Evolutionary conservation across 75 land plant species (phyloP).

Genomic region (Cunninghamia lanceolata): DNA sequence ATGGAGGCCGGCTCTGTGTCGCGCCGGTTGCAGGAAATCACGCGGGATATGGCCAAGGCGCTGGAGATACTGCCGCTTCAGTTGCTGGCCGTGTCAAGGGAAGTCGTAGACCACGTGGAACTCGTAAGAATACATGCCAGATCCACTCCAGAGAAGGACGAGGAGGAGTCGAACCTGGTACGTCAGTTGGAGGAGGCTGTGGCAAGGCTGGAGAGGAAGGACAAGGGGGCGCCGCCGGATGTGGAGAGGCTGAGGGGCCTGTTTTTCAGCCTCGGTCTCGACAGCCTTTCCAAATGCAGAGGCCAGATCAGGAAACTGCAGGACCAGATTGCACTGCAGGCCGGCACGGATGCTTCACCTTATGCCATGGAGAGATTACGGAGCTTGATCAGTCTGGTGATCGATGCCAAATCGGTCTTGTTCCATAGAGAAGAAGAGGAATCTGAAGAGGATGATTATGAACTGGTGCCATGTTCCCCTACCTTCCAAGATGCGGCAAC

Average conservation of each 20-base stretch:
- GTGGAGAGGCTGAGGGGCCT: slow-evolving; percentile 18
- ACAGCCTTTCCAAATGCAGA: slow-evolving; percentile 31
- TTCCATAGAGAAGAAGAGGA: background rate
- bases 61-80: slow-evolving; percentile 56
- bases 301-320: slow-evolving; percentile 48
- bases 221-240: slow-evolving; percentile 27
- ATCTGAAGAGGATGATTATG: background rate
- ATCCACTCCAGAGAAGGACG: slow-evolving; percentile 19
- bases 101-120: slow-evolving; percentile 62
- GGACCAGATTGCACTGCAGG: slow-evolving; percentile 30
- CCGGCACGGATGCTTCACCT: slow-evolving; percentile 36
- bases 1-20: slow-evolving; percentile 30
- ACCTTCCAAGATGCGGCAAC: background rate
- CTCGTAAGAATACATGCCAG: too few relatives aligned
- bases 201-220: slow-evolving; percentile 19
- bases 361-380: slow-evolving; percentile 39
- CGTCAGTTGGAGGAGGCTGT: slow-evolving; percentile 38
- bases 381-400: slow-evolving; percentile 32
- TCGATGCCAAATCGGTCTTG: slow-evolving; percentile 16
- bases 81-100: slow-evolving; percentile 42
- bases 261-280: slow-evolving; percentile 33
- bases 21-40: slow-evolving; percentile 39
- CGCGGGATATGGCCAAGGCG: slow-evolving; percentile 38
- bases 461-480: background rate
- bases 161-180: slow-evolving; percentile 33